Conservation (phyloP, 176 grass and related monocot species). For the Cenchrus purpureus region DNA sequence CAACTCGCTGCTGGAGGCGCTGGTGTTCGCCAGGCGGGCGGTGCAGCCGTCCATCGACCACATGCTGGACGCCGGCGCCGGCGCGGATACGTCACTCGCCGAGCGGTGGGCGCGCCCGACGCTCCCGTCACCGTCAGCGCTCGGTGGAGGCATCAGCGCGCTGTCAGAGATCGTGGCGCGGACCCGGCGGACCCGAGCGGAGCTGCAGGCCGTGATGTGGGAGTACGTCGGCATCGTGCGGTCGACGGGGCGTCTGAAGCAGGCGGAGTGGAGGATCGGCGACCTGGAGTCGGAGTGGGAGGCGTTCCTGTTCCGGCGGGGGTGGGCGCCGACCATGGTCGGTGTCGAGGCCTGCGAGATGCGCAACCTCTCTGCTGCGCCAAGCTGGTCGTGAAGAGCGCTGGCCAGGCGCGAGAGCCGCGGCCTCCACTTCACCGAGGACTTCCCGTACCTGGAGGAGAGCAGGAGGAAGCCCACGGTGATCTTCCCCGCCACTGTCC, state of each 20-base stretch:
- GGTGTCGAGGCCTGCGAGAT: slow-evolving; percentile 86
- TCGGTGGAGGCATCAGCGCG: slow-evolving; percentile 37
- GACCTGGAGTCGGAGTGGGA: slow-evolving; percentile 94
- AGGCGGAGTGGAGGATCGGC: slow-evolving; percentile 89
- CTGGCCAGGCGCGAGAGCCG: slow-evolving; percentile 86
- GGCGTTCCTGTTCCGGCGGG: slow-evolving; percentile 66
- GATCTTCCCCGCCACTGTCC: slow-evolving; percentile 74
- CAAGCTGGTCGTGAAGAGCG: slow-evolving; percentile 78
- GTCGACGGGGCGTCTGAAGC: slow-evolving; percentile 80
- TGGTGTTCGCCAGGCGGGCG: slow-evolving; percentile 85
- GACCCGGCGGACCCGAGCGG: slow-evolving; percentile 67
- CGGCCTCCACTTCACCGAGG: slow-evolving; percentile 88
- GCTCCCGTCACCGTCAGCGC: slow-evolving; percentile 39
- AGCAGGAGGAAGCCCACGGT: slow-evolving; percentile 94
- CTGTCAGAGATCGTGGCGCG: slow-evolving; percentile 60
- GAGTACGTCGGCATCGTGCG: slow-evolving; percentile 92
- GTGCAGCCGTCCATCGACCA: slow-evolving; percentile 86
- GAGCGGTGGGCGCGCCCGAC: slow-evolving; percentile 64
- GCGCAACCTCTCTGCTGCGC: slow-evolving; percentile 93
- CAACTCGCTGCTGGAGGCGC: slow-evolving; percentile 94
- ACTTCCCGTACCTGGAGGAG: slow-evolving; percentile 91
- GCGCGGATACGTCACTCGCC: slow-evolving; percentile 33
- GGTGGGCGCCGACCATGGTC: slow-evolving; percentile 82
- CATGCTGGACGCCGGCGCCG: slow-evolving; percentile 55
- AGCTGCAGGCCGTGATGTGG: slow-evolving; percentile 93